A percentile compares a stretch with the other conserved stretches of the same genome.
phyloP scores from a whole-genome alignment of 176 grass and related monocot genomes.

The Areca catechu region DNA sequence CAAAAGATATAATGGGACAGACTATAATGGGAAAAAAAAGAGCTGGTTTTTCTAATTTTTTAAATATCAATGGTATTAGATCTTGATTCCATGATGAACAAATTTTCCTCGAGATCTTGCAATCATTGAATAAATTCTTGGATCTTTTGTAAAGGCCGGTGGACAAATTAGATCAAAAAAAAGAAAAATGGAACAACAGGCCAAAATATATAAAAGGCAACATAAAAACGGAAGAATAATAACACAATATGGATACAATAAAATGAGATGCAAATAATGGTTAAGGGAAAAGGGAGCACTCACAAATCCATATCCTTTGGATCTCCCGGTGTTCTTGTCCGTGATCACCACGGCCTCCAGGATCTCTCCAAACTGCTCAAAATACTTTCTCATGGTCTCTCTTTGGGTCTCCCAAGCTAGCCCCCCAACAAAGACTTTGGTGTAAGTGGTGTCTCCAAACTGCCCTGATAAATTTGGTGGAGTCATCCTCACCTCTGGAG shows the following conservation, averaged over 20 bases:
- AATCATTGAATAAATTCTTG: too few species aligned
- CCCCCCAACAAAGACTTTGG: conserved; percentile 94
- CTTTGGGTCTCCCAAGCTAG: conserved; percentile 97
- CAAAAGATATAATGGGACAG: not conserved
- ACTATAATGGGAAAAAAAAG: too few species aligned
- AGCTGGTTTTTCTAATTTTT: too few species aligned
- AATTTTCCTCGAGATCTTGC: too few species aligned
- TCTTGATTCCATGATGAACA: too few species aligned
- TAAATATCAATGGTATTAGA: too few species aligned
- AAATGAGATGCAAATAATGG: not conserved
- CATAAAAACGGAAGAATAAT: not conserved
- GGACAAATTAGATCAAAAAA: too few species aligned
- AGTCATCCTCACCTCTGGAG: conserved; percentile 21
- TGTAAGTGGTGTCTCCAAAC: conserved; percentile 97
- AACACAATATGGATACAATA: not conserved
- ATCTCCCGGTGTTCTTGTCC: conserved; percentile 97
- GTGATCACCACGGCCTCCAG: conserved; percentile 96
- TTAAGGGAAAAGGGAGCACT: not conserved
- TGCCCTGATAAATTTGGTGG: conserved; percentile 63
- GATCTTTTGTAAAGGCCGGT: too few species aligned
- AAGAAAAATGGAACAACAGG: too few species aligned
- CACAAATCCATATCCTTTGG: conserved; percentile 99
- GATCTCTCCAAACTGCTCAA: conserved; percentile 98
- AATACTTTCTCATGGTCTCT: conserved; percentile 95
- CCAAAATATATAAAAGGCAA: too few species aligned